phyloP scores from a whole-genome alignment of 768 basidiomycete genomes.

The Termitomyces sp. region DNA sequence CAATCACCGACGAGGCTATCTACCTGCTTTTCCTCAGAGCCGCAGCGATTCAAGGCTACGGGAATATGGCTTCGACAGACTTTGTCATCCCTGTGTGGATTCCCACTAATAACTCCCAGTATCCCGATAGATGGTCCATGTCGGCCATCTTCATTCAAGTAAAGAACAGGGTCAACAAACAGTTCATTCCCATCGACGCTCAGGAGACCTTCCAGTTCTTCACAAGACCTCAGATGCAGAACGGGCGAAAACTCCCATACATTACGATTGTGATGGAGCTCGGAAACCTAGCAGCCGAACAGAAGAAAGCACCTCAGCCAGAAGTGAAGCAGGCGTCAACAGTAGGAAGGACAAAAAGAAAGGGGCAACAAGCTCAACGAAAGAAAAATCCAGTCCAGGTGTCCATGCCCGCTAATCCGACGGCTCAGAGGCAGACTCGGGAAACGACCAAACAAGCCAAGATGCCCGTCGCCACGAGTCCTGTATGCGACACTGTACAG shows the following conservation, averaged over 20 bases:
- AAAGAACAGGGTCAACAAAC: not conserved
- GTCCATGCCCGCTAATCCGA: too few species aligned
- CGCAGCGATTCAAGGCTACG: not conserved
- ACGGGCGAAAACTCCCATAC: too few species aligned
- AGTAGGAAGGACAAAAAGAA: too few species aligned
- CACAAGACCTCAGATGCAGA: too few species aligned
- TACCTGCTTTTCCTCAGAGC: not conserved
- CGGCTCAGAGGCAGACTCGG: too few species aligned
- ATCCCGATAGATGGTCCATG: not conserved
- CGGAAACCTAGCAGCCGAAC: too few species aligned
- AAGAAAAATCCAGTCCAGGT: not conserved
- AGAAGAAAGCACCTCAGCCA: too few species aligned
- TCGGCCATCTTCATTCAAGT: not conserved
- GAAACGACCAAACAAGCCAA: too few species aligned
- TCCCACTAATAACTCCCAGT: not conserved
- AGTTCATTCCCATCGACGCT: not conserved
- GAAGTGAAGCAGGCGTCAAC: too few species aligned
- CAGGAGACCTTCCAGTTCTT: not conserved
- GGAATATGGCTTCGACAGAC: not conserved
- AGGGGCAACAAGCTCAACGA: not conserved
- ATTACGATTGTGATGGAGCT: too few species aligned
- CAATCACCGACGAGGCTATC: not conserved
- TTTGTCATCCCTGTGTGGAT: not conserved
- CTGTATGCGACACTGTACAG: too few species aligned
- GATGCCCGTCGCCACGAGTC: too few species aligned